Percentiles rank a stretch among this genome's conserved stretches.
phyloP scores from a whole-genome alignment of 129 eudicot species.

The Artemisia tridentata region DNA sequence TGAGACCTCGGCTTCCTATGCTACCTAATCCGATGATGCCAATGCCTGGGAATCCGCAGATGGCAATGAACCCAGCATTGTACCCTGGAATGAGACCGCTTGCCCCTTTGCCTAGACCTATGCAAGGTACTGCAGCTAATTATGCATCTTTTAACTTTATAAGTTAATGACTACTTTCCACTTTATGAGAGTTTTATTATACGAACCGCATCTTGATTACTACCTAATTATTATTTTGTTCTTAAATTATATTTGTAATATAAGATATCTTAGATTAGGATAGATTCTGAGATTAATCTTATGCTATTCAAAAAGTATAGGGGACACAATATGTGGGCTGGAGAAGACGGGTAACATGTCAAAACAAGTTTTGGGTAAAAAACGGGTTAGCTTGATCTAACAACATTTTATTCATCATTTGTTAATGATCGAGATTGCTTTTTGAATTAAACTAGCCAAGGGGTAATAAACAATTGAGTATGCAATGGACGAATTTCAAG shows the following conservation, averaged over 20 bases:
- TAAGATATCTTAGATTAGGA: too few relatives aligned
- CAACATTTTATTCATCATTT: too few relatives aligned
- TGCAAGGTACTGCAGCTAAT: slow-evolving; percentile 37
- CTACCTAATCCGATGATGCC: slow-evolving; percentile 61
- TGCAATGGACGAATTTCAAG: too few relatives aligned
- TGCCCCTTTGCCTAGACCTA: slow-evolving; percentile 67
- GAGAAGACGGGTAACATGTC: neutral
- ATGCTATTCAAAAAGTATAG: neutral
- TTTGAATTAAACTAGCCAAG: too few relatives aligned
- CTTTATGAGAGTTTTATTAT: too few relatives aligned
- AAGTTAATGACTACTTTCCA: too few relatives aligned
- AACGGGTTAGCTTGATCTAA: neutral
- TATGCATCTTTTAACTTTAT: neutral
- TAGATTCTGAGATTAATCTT: too few relatives aligned
- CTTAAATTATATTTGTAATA: too few relatives aligned
- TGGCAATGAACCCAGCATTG: slow-evolving; percentile 29
- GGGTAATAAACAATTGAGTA: too few relatives aligned
- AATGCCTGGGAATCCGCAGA: slow-evolving; percentile 48
- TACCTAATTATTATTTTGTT: too few relatives aligned
- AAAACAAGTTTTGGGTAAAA: neutral
- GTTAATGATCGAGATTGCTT: too few relatives aligned
- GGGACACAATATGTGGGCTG: neutral
- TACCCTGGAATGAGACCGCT: slow-evolving; percentile 74
- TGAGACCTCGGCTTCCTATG: slow-evolving; percentile 74
- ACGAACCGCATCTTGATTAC: too few relatives aligned